Evolutionary conservation across 2,329 filamentous ascomycete genomes (phyloP).

Genomic region (Calonectria pseudoturangicola): DNA sequence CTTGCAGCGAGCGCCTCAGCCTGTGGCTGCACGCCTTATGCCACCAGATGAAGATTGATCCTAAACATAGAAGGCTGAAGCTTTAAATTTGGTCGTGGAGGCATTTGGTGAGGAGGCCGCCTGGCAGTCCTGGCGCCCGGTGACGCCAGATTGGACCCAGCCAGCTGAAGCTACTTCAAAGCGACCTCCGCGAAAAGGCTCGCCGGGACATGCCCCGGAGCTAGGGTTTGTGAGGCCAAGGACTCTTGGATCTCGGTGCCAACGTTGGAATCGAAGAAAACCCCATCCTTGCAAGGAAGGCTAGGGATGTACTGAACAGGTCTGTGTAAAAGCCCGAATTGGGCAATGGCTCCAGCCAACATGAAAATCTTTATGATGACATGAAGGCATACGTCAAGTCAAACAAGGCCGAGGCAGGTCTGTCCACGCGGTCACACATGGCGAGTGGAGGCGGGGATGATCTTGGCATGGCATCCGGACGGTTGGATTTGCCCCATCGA

Average conservation of each 20-base stretch:
- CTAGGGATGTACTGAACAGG: conserved; percentile 38
- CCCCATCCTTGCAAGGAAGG: conserved; percentile 31
- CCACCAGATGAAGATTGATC: conserved; percentile 3
- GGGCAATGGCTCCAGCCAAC: conserved; percentile 37
- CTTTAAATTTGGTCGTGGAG: conserved; percentile 21
- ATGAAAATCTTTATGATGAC: conserved; percentile 35
- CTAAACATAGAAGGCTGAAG: conserved; percentile 28
- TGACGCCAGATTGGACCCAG: conserved; percentile 43
- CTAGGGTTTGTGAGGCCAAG: conserved; percentile 40
- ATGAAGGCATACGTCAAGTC: conserved; percentile 25
- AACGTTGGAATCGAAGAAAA: conserved; percentile 34
- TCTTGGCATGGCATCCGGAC: conserved; percentile 34
- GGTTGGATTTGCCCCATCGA: conserved; percentile 26
- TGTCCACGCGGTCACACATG: conserved; percentile 43
- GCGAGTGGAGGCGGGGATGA: conserved; percentile 43
- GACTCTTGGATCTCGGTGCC: conserved; percentile 43
- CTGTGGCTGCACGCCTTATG: background rate
- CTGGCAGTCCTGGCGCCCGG: conserved; percentile 26
- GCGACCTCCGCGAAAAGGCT: conserved; percentile 43
- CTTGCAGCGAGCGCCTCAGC: conserved; percentile 28
- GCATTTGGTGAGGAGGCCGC: conserved; percentile 18
- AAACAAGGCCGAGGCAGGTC: conserved; percentile 31
- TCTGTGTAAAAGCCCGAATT: conserved; percentile 36
- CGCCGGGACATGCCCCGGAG: conserved; percentile 44
- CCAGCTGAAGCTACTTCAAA: conserved; percentile 44